Evolutionary conservation across 2,329 filamentous ascomycete species (phyloP), one percentile per base, ranked within the genome.

Genomic region (Pseudogymnoascus sp.): DNA sequence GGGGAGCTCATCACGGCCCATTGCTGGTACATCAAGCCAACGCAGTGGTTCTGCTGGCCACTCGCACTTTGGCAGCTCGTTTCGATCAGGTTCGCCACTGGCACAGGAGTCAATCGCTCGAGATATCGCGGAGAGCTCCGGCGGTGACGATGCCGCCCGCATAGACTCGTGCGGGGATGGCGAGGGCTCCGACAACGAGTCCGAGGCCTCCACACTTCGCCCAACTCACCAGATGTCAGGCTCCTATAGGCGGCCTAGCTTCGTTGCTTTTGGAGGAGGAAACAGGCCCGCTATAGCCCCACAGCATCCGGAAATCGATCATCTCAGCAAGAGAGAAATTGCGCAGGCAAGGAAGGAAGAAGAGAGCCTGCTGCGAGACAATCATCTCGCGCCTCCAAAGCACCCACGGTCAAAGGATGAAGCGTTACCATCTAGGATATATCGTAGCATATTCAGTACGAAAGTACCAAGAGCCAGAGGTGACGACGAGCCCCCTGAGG

Each of bases 231-330:
- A 84, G 14, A 80, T 88, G 76, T 79, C 81, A 16, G 81, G 83
- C 37, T 84, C 84, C 33, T 96, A 95, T 76, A 85, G 89, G 62
- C 84, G 91, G 52, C 90, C 91, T 0, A 89, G 86, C 67, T 89
- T 88, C 71, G 87, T 95, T 45, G 87, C 88, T 31, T 90, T 84
- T 64, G 88, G 87, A 61, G 89, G 88, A 11, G 87, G 88, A 23
- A 82, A 86, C 1, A 81, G 91, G 61, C 87, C 88, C 3, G 83
- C 88, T 4, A 80, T 96, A 63, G 82, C 90, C 25, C 84, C 85
- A 4, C 79, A 80, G 58, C 72, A 72, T 8, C 64, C 63, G 12
- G 77, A 79, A 16, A 75, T 79, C 2, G 71, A 76, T 28, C 70
- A 68, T 59, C 74, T 87, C 62, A 86, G 82, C 12, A 78, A 78